Evolutionary conservation across 331 rosid species (phyloP), one percentile per base, ranked within the genome.

Genomic region (Cydonia oblonga): DNA sequence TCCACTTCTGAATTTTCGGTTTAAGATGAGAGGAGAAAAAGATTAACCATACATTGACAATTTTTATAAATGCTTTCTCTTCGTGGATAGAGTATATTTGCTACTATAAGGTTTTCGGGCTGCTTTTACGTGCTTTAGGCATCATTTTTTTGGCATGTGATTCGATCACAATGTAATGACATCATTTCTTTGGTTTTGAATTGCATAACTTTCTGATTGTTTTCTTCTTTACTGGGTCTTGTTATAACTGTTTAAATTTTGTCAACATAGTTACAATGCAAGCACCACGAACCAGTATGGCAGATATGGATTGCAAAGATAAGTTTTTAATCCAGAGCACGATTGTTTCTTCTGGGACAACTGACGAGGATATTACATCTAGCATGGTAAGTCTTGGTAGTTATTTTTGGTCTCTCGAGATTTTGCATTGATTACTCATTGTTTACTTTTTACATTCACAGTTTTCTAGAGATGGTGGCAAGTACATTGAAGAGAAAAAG

Each of bases 321-420:
- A 95, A 91, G 90, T 95, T 95, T 69, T 81, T 91, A 83, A 82
- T 95, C 80, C 97, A 85, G 78, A 84, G 99, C 83, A 86, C 87
- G 66, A 35, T 77, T 52, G 97, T 95, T 81, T 63, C 87, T 59
- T 78, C 68, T 32, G 87, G 76, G 75, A 91, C 91, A 78, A 76
- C 83, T 24, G 78, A 80, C 62, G 87, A 85, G 76, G 87, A 95
- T 63, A 82, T 91, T 81, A 88, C 90, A n/a, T 74, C 96, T 69
- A 82, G 83, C 89, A 81, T 84, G 90, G 99, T 95, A 83, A 25
- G 66, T 28, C 22, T 60, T 28, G 20, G 20, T 60, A 60, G 10
- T 60, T 60, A 18, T 46, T 62, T 32, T 58, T 19, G 75, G 59
- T 66, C 18, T 66, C 18, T 80, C 59, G 29, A 74, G 74, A 51